phyloP scores from a whole-genome alignment of 140 eudicot species.

The Ambrosia hybrid region DNA sequence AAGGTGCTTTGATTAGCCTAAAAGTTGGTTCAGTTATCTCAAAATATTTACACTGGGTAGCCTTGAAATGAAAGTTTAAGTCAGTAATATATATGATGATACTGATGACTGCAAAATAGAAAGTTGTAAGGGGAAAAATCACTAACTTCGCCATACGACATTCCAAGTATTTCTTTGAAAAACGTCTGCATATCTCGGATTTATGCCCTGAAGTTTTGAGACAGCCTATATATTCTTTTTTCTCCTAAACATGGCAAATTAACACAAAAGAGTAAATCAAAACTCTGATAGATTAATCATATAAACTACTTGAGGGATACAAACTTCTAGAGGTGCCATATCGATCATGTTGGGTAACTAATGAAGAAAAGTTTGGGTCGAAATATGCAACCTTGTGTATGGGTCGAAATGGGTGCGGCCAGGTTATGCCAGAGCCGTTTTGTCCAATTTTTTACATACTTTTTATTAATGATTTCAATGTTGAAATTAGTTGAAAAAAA shows the following conservation, averaged over 20 bases:
- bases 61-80: not conserved
- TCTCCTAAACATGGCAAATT: slow-evolving; percentile 45
- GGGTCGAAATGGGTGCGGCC: not conserved
- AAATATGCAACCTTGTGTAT: not conserved
- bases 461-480: not conserved
- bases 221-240: slow-evolving; percentile 63
- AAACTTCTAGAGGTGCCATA: not conserved
- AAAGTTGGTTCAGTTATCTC: not conserved
- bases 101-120: not conserved
- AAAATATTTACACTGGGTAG: not conserved
- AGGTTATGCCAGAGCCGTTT: not conserved
- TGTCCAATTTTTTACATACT: not conserved
- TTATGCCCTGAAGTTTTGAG: slow-evolving; percentile 68
- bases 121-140: not conserved
- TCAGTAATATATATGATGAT: not conserved
- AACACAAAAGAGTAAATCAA: slow-evolving; percentile 12
- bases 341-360: not conserved
- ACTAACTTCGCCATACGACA: slow-evolving; percentile 84
- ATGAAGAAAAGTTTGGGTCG: not conserved
- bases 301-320: not conserved
- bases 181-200: slow-evolving; percentile 62
- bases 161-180: slow-evolving; percentile 67
- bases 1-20: not conserved
- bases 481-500: not conserved
- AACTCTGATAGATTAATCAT: not conserved